Evolutionary conservation across 202 grass and related monocot species (phyloP).

Genomic region (Musa balbisiana): DNA sequence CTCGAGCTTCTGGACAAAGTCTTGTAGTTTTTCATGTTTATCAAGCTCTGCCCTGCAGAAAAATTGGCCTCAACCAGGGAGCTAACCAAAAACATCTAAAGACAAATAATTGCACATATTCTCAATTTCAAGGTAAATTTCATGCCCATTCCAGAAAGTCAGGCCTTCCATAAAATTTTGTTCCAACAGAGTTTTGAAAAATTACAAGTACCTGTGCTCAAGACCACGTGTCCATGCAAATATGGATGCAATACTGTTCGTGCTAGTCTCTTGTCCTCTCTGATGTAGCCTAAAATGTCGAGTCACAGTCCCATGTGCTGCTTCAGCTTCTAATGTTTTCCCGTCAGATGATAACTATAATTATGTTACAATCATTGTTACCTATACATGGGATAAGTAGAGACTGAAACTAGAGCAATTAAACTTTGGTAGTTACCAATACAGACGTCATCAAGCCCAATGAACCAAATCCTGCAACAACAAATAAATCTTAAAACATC

Average conservation of each 20-base stretch:
- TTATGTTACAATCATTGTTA: background rate
- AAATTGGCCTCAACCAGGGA: background rate
- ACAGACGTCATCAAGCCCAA: conserved; percentile 67
- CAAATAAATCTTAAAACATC: background rate
- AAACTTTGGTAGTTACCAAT: conserved; percentile 25
- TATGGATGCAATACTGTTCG: conserved; percentile 73
- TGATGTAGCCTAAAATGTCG: conserved; percentile 50
- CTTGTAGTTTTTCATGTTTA: conserved; percentile 50
- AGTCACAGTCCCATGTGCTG: conserved; percentile 67
- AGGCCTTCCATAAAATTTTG: background rate
- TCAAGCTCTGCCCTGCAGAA: conserved; percentile 69
- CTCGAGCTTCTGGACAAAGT: conserved; percentile 76
- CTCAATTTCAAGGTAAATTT: background rate
- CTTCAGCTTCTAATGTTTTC: conserved; percentile 69
- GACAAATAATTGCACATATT: background rate
- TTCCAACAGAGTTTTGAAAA: too few species aligned
- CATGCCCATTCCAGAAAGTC: background rate
- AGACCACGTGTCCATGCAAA: conserved; percentile 62
- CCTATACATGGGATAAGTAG: too few species aligned
- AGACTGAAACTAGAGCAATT: too few species aligned
- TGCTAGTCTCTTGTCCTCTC: conserved; percentile 63
- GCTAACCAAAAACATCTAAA: background rate
- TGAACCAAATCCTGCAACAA: conserved; percentile 57
- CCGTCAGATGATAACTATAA: conserved; percentile 29
- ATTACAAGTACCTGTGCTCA: conserved; percentile 38